Evolutionary conservation across 371 early-diverging fungal genomes (phyloP).

Genomic region (Mortierella sp.): DNA sequence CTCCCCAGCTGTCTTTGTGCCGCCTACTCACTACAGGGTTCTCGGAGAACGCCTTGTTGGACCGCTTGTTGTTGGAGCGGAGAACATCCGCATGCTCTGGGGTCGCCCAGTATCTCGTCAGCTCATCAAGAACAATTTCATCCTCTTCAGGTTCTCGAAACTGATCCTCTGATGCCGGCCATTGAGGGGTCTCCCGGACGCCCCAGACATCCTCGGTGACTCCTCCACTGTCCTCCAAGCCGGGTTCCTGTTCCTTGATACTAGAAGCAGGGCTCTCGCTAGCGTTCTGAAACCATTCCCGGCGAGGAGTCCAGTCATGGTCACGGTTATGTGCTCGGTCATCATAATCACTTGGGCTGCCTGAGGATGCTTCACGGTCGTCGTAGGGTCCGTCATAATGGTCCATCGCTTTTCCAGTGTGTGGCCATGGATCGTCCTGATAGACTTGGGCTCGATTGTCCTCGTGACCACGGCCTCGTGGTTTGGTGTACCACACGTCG

Average conservation of each 20-base stretch:
- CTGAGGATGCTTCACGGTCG: too few species aligned
- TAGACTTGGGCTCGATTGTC: too few species aligned
- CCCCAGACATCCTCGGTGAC: conserved; percentile 29
- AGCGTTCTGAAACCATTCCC: too few species aligned
- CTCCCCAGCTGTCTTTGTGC: conserved; percentile 25
- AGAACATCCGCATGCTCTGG: conserved; percentile 18
- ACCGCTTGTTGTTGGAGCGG: conserved; percentile 17
- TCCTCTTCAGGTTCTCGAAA: background rate
- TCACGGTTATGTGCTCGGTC: too few species aligned
- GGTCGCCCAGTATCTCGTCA: conserved; percentile 32
- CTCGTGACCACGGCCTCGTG: too few species aligned
- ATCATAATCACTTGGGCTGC: too few species aligned
- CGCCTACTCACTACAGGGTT: background rate
- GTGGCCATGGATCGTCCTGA: too few species aligned
- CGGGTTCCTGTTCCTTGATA: background rate
- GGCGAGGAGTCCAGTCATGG: too few species aligned
- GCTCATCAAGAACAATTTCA: conserved; percentile 28
- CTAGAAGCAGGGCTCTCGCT: too few species aligned
- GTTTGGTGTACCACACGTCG: background rate
- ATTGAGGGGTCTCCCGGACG: conserved; percentile 1
- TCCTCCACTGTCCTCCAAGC: background rate
- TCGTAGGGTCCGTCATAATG: background rate
- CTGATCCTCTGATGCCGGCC: conserved; percentile 2
- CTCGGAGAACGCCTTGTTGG: conserved; percentile 9
- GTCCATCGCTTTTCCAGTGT: background rate